A percentile compares a stretch with the other conserved stretches of the same genome.
Conservation (phyloP, 2,329 filamentous ascomycete genomes). For the Cephalotrichum gorgonifer region DNA sequence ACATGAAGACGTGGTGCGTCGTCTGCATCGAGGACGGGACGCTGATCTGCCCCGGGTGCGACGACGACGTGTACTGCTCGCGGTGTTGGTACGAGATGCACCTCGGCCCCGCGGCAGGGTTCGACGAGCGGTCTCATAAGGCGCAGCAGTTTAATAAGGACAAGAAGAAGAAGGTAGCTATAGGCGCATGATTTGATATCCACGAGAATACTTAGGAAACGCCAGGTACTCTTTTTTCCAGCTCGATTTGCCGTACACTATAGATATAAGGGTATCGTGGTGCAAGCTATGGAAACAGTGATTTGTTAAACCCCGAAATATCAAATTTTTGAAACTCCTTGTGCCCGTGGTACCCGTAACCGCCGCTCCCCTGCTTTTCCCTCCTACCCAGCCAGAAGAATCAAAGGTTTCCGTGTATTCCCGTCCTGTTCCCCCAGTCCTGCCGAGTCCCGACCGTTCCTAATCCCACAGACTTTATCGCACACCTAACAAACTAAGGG, state of each 20-base stretch:
- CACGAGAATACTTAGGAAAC: background rate
- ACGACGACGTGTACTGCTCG: slow-evolving; percentile 61
- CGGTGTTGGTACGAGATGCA: slow-evolving; percentile 79
- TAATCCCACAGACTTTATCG: too few relatives aligned
- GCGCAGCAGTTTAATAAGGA: slow-evolving; percentile 47
- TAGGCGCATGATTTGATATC: slow-evolving; percentile 19
- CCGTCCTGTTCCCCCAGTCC: background rate
- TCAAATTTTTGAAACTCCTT: background rate
- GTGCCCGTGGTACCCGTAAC: background rate
- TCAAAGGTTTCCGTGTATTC: background rate
- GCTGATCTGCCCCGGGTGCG: slow-evolving; percentile 63
- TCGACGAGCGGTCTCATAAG: slow-evolving; percentile 59
- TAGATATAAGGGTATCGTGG: background rate
- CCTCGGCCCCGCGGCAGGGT: slow-evolving; percentile 54
- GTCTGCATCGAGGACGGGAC: slow-evolving; percentile 74
- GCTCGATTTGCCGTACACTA: too few relatives aligned
- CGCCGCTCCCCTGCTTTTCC: background rate
- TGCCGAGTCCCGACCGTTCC: too few relatives aligned
- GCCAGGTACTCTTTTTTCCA: too few relatives aligned
- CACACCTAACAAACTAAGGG: background rate
- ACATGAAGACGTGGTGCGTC: slow-evolving; percentile 68
- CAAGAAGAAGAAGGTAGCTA: slow-evolving; percentile 20
- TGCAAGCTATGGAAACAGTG: background rate
- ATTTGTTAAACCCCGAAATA: background rate
- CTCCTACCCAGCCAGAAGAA: too few relatives aligned